Percentiles rank a stretch among this genome's conserved stretches.
phyloP scores from a whole-genome alignment of 2,329 filamentous ascomycete genomes.

The Nothophaeocryptopus gaeumannii region DNA sequence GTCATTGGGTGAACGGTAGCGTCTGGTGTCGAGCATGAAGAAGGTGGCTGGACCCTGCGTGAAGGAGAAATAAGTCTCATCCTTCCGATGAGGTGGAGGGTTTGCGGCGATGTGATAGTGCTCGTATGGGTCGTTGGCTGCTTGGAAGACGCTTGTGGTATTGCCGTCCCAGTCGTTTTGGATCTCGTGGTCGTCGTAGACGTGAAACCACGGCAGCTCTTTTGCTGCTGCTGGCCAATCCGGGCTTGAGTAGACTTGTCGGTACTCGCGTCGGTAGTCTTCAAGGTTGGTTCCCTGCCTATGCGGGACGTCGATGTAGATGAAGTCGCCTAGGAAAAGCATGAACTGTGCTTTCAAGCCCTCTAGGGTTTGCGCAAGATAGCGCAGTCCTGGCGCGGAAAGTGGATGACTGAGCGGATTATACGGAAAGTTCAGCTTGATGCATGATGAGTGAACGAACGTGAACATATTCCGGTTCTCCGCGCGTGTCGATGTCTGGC shows the following conservation, averaged over 20 bases:
- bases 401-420: constrained; percentile 78
- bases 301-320: constrained; percentile 84
- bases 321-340: constrained; percentile 78
- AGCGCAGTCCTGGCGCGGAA: constrained; percentile 73
- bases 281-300: constrained; percentile 69
- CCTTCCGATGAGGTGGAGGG: constrained; percentile 61
- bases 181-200: constrained; percentile 95
- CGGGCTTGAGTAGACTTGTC: constrained; percentile 91
- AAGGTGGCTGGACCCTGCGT: constrained; percentile 86
- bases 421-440: constrained; percentile 89
- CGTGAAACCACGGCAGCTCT: constrained; percentile 94
- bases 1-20: constrained; percentile 71
- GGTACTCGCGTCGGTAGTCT: constrained; percentile 86
- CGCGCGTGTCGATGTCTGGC: constrained; percentile 53
- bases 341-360: constrained; percentile 70
- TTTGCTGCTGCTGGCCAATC: constrained; percentile 76
- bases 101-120: constrained; percentile 85
- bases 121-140: constrained; percentile 78
- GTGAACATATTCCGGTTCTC: constrained; percentile 70
- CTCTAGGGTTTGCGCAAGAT: constrained; percentile 71
- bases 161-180: constrained; percentile 88
- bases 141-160: constrained; percentile 72
- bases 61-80: constrained; percentile 84
- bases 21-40: constrained; percentile 90
- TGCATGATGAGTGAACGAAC: constrained; percentile 89